These are phyloP conservation scores for Elsinoe arachidis DNA, from an alignment of 2,329 filamentous ascomycete genomes.

Conservation along the genomic window DNA sequence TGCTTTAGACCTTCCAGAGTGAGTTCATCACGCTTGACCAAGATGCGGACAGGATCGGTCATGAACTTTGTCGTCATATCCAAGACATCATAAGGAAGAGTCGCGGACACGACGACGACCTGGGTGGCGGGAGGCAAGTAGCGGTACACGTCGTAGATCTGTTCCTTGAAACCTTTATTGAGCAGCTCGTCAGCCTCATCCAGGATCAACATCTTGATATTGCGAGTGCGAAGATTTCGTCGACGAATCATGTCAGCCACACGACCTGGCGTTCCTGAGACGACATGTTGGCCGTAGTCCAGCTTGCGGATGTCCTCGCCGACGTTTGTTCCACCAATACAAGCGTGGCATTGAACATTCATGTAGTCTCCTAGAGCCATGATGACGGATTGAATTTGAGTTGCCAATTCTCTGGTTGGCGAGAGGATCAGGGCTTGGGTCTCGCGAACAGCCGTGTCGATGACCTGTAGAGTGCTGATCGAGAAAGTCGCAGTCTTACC, in stretches of 20 bases:
- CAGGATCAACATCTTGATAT: constrained; percentile 72
- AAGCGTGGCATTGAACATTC: constrained; percentile 98
- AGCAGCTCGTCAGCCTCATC: constrained; percentile 72
- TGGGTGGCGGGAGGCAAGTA: constrained; percentile 94
- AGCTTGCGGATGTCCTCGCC: constrained; percentile 97
- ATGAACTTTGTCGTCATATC: constrained; percentile 99
- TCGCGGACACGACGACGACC: constrained; percentile 96
- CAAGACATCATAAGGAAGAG: constrained; percentile 92
- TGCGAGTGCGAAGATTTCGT: constrained; percentile 60
- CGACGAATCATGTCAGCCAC: constrained; percentile 79
- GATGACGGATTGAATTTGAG: constrained; percentile 96
- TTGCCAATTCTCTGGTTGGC: constrained; percentile 90
- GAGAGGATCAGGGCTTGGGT: constrained; percentile 92
- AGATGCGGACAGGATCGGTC: constrained; percentile 91
- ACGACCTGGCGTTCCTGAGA: constrained; percentile 93
- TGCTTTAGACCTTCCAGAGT: constrained; percentile 96
- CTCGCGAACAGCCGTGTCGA: constrained; percentile 85
- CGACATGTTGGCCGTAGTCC: constrained; percentile 94
- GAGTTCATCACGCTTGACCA: constrained; percentile 97
- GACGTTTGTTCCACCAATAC: constrained; percentile 95
- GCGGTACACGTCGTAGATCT: constrained; percentile 98
- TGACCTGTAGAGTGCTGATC: constrained; percentile 91
- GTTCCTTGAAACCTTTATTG: constrained; percentile 92
- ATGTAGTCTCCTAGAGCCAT: constrained; percentile 99
- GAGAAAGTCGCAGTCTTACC: constrained; percentile 96